phyloP scores from a whole-genome alignment of 2,329 filamentous ascomycete genomes.

The Hymenoscyphus fraxineus region DNA sequence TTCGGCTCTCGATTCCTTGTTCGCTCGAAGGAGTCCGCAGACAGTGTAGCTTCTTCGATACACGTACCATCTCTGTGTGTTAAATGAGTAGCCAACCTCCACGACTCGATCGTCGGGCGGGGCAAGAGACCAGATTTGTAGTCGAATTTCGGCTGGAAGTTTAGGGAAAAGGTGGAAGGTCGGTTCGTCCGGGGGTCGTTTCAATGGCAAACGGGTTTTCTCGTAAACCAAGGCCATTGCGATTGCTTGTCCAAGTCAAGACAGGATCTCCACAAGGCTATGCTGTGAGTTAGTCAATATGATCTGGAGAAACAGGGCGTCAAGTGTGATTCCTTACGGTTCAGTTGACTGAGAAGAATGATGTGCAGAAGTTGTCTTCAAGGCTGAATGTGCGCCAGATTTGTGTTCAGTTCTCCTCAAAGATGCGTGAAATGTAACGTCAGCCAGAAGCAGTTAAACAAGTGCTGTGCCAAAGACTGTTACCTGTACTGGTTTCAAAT shows the following conservation, averaged over 20 bases:
- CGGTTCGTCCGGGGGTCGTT: neutral
- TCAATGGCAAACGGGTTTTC: neutral
- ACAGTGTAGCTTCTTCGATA: neutral
- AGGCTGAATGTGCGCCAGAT: no score
- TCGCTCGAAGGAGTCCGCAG: neutral
- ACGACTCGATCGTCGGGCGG: neutral
- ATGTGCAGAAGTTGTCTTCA: no score
- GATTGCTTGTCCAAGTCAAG: neutral
- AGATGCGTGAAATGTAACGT: no score
- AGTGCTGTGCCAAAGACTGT: no score
- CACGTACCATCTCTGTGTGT: neutral
- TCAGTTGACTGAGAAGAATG: no score
- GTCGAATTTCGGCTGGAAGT: neutral
- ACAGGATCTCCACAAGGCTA: neutral
- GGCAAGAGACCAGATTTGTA: neutral
- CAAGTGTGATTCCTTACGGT: no score
- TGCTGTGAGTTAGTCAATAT: no score
- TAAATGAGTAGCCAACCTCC: neutral
- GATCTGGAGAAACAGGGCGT: no score
- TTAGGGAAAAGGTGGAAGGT: neutral
- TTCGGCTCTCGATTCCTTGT: neutral
- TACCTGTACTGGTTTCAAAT: no score
- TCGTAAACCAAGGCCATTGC: neutral
- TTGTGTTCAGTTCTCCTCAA: no score
- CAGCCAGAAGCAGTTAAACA: no score